These are phyloP conservation scores for Claviceps maximensis DNA, from an alignment of 2,329 filamentous ascomycete genomes.

Conservation along the genomic window DNA sequence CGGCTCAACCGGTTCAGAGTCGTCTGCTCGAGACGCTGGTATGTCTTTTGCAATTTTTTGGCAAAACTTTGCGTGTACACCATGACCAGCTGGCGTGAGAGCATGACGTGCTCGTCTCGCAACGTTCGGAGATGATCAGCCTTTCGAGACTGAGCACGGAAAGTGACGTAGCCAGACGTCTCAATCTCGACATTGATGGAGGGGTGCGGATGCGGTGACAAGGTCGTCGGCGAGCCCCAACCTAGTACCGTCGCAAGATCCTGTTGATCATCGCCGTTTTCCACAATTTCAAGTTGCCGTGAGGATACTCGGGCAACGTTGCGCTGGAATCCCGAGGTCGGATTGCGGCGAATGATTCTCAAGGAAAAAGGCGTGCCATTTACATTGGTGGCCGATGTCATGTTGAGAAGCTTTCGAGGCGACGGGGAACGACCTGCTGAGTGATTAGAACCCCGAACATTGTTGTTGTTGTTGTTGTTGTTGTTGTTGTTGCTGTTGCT, in stretches of 20 bases:
- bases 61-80: slow-evolving; percentile 37
- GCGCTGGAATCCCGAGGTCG: slow-evolving; percentile 56
- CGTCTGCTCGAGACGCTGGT: slow-evolving; percentile 24
- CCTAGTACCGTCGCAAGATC: slow-evolving; percentile 11
- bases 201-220: slow-evolving; percentile 14
- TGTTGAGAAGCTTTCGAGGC: slow-evolving; percentile 21
- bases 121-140: slow-evolving; percentile 1
- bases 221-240: neutral
- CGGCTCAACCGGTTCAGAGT: slow-evolving; percentile 14
- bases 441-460: neutral
- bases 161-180: slow-evolving; percentile 44
- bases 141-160: slow-evolving; percentile 21
- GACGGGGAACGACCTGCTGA: slow-evolving; percentile 21
- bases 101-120: slow-evolving; percentile 19
- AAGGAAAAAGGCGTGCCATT: slow-evolving; percentile 34
- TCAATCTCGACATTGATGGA: slow-evolving; percentile 40
- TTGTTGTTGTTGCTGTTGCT: neutral
- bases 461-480: neutral
- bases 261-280: slow-evolving; percentile 12
- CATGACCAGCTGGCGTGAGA: slow-evolving; percentile 46
- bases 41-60: slow-evolving; percentile 31
- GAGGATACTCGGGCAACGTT: slow-evolving; percentile 57
- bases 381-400: slow-evolving; percentile 17
- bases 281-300: slow-evolving; percentile 29
- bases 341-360: slow-evolving; percentile 62